A percentile compares a stretch with the other conserved stretches of the same genome.
These are phyloP conservation scores for Candida tibetensis DNA, from an alignment of 805 yeast genomes.

Conservation along the genomic window DNA sequence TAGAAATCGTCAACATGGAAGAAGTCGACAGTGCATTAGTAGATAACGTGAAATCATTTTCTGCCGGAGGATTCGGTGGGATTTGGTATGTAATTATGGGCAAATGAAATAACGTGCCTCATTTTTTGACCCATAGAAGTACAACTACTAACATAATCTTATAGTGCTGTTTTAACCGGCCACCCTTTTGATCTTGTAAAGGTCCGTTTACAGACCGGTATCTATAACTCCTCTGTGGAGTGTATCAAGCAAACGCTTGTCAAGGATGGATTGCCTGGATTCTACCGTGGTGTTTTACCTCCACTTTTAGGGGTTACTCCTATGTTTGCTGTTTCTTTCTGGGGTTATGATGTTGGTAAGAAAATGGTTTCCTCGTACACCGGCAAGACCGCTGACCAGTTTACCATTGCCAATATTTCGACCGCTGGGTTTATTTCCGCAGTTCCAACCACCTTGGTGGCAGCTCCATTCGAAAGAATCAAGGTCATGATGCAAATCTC, in stretches of 20 bases:
- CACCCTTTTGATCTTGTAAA: constrained; percentile 95
- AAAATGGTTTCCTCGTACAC: constrained; percentile 53
- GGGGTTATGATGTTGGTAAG: constrained; percentile 97
- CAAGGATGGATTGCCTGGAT: constrained; percentile 74
- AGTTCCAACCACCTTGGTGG: constrained; percentile 88
- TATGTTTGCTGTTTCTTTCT: constrained; percentile 95
- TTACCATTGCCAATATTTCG: constrained; percentile 70
- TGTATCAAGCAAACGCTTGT: constrained; percentile 70
- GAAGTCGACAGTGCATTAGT: constrained; percentile 48
- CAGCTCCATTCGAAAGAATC: constrained; percentile 97
- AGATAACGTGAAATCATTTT: constrained; percentile 83
- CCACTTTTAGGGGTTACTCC: constrained; percentile 97
- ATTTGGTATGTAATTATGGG: constrained; percentile 44
- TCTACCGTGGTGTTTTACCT: constrained; percentile 91
- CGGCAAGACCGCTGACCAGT: constrained; percentile 37
- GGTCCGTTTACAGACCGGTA: constrained; percentile 86
- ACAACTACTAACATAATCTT: constrained; percentile 4
- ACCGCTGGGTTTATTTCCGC: constrained; percentile 95
- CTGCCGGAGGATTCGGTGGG: constrained; percentile 96
- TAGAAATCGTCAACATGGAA: constrained; percentile 29
- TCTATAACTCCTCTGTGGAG: constrained; percentile 57
- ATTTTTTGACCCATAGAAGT: too few relatives aligned
- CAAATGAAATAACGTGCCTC: too few relatives aligned
- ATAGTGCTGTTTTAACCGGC: constrained; percentile 86
- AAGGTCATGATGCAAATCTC: constrained; percentile 90